These are phyloP conservation scores for Monosporascus sp. DNA, from an alignment of 2,329 filamentous ascomycete species.

Conservation along the genomic window DNA sequence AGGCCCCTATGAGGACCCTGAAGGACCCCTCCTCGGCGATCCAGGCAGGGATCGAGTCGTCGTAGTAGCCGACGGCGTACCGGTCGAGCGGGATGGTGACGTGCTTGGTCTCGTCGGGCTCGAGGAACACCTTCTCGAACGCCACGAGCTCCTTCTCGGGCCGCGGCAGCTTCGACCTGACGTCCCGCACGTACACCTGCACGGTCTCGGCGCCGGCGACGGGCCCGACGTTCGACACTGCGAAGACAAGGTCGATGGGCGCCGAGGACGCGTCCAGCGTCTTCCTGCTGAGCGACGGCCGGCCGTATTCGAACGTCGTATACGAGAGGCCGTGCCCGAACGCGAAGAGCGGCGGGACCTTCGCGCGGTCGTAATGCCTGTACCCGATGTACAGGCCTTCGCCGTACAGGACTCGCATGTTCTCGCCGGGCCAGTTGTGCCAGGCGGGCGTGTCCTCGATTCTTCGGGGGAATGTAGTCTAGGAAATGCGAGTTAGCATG, in stretches of 20 bases:
- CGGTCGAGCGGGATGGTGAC: conserved; percentile 42
- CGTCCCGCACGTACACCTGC: conserved; percentile 63
- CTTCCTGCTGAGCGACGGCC: conserved; percentile 43
- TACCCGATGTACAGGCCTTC: conserved; percentile 73
- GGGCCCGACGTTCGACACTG: conserved; percentile 49
- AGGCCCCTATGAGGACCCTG: conserved; percentile 55
- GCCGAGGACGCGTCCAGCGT: conserved; percentile 31
- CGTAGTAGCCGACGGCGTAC: conserved; percentile 56
- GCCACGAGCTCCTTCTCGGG: conserved; percentile 67
- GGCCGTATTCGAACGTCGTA: conserved; percentile 61
- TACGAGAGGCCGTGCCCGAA: conserved; percentile 74
- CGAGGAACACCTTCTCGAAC: conserved; percentile 59
- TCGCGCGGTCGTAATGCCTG: conserved; percentile 61
- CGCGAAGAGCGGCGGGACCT: conserved; percentile 58
- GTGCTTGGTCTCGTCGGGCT: conserved; percentile 50
- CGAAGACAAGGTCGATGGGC: conserved; percentile 41
- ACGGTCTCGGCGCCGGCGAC: conserved; percentile 58
- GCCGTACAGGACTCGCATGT: conserved; percentile 62
- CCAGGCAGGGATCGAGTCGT: conserved; percentile 54
- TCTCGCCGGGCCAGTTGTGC: conserved; percentile 69
- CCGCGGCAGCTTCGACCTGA: conserved; percentile 55
- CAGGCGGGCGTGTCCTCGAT: conserved; percentile 65
- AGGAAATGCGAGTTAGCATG: conserved; percentile 2
- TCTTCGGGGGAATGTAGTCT: conserved; percentile 60
- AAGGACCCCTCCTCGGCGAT: conserved; percentile 62